Base-by-base conservation (phyloP, 2,329 filamentous ascomycete species). In the Nectriaceae sp. region DNA sequence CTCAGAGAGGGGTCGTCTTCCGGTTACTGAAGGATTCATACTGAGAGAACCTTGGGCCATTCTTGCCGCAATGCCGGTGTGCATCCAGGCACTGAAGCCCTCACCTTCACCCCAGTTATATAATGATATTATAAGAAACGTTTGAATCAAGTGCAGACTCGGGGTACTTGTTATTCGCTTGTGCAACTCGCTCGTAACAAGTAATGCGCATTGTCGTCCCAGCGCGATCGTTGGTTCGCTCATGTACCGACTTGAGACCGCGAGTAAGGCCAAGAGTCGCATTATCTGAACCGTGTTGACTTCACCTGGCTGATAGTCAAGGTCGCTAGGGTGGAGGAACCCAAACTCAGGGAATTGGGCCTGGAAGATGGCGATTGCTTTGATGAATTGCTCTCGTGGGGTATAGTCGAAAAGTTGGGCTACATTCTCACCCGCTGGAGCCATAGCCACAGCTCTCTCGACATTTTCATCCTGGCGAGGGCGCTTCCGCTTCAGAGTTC, bases 11-110 rank as follows among this genome's bases (percentile, higher is more conserved):
- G 54, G 50, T 1, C 47, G 50, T 4, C 50, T 61, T 1, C 44
- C 47, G 10, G 54, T 55, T 2, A 46, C 50, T 2, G 55, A 49
- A 3, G 61, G 54, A 0, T 59, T 55, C 1, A 56, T 54, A 8
- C 60, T 59, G 1, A 62, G 44, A 1, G 61, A 15, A 0, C 60
- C 60, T 13, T 61, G 60, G 1, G 57, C 60, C 60, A 62, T 62
- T 15, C 60, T 38, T 0, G 56, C 54, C 1, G 60, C 60, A 18
- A 62, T 59, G 0, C 60, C 60, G 0, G 52, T 57, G 2, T 62
- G 60, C 60, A 62, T 62, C 60, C 60, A 62, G 1, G 60, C 60
- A 16, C 49, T 61, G 22, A 62, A 62, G 0, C 60, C 60, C n/a
- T 62, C 57, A 0, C 60, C 57, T 2, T 62, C 56, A 0, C 60